Evolutionary conservation across 1,284 basidiomycete species (phyloP).

Genomic region (Tilletiopsis washingtonensis): DNA sequence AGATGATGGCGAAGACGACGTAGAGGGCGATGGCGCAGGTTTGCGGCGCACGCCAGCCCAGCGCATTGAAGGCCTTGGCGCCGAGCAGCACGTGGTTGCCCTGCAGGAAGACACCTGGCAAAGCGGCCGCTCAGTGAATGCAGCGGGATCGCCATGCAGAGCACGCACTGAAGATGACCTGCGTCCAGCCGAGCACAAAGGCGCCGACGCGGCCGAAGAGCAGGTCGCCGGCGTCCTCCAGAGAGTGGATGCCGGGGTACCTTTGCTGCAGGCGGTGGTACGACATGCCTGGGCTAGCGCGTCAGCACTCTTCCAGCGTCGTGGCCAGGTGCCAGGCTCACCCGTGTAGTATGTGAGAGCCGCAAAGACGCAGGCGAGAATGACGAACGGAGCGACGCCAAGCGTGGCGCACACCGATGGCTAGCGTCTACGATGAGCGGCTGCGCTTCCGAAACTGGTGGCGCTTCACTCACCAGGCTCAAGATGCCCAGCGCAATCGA

Average conservation of each 20-base stretch:
- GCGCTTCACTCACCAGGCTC: slow-evolving; percentile 11
- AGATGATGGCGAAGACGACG: slow-evolving; percentile 25
- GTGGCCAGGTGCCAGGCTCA: too few species aligned
- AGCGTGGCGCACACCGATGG: slow-evolving; percentile 23
- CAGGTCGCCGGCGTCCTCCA: slow-evolving; percentile 35
- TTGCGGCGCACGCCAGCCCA: slow-evolving; percentile 4
- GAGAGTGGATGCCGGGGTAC: slow-evolving; percentile 34
- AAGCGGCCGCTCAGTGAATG: too few species aligned
- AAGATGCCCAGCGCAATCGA: slow-evolving; percentile 36
- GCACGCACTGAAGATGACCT: slow-evolving; percentile 30
- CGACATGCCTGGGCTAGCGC: too few species aligned
- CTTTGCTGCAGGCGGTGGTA: slow-evolving; percentile 32
- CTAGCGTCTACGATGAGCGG: not conserved
- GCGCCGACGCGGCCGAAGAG: slow-evolving; percentile 29
- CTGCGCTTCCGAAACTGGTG: not conserved
- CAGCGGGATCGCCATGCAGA: too few species aligned
- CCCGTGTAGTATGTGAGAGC: slow-evolving; percentile 28
- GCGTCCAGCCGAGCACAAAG: slow-evolving; percentile 15
- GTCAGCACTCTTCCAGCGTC: too few species aligned
- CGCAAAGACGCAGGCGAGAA: slow-evolving; percentile 27
- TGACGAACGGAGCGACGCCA: slow-evolving; percentile 31
- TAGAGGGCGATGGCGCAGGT: slow-evolving; percentile 27
- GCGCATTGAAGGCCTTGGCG: slow-evolving; percentile 25
- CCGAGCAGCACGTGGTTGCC: slow-evolving; percentile 37
- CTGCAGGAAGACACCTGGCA: slow-evolving; percentile 30